Evolutionary conservation across 2,329 filamentous ascomycete genomes (phyloP).

Genomic region (Pseudovirgaria hyperparasitica): DNA sequence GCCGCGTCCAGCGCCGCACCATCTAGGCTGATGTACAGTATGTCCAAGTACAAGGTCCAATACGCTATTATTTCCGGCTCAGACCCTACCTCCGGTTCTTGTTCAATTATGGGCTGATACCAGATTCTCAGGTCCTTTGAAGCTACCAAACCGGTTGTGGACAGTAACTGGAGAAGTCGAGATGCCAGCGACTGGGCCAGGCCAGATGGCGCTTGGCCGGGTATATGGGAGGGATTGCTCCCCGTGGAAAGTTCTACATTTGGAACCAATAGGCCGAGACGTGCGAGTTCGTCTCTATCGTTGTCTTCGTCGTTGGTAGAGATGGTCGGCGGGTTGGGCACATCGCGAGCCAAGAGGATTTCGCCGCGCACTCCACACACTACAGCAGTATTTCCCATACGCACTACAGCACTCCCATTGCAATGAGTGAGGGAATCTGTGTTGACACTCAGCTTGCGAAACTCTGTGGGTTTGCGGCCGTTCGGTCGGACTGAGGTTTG

Average conservation of each 20-base stretch:
- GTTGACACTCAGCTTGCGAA: conserved; percentile 64
- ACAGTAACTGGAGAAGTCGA: conserved; percentile 62
- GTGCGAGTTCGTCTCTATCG: conserved; percentile 31
- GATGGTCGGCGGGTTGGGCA: conserved; percentile 45
- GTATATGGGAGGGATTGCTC: conserved; percentile 72
- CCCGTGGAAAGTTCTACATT: conserved; percentile 91
- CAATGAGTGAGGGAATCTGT: conserved; percentile 76
- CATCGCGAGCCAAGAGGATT: conserved; percentile 61
- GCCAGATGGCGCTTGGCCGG: conserved; percentile 66
- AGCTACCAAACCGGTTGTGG: conserved; percentile 55
- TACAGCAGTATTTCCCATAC: conserved; percentile 82
- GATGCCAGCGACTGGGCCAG: conserved; percentile 79
- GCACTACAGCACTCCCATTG: conserved; percentile 78
- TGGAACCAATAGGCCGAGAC: conserved; percentile 66
- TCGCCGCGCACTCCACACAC: conserved; percentile 88
- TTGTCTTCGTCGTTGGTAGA: conserved; percentile 18
- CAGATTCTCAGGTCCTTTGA: conserved; percentile 61
- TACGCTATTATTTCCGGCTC: conserved; percentile 59
- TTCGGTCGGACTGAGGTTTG: conserved; percentile 57
- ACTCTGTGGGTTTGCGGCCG: conserved; percentile 57
- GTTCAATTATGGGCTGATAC: conserved; percentile 38
- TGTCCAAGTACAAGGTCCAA: conserved; percentile 89
- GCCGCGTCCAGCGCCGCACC: conserved; percentile 86
- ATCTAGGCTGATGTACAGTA: conserved; percentile 88
- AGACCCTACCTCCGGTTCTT: conserved; percentile 24